These are phyloP conservation scores for Coffea eugenioides DNA, from an alignment of 257 asterid genomes.

Conservation along the genomic window DNA sequence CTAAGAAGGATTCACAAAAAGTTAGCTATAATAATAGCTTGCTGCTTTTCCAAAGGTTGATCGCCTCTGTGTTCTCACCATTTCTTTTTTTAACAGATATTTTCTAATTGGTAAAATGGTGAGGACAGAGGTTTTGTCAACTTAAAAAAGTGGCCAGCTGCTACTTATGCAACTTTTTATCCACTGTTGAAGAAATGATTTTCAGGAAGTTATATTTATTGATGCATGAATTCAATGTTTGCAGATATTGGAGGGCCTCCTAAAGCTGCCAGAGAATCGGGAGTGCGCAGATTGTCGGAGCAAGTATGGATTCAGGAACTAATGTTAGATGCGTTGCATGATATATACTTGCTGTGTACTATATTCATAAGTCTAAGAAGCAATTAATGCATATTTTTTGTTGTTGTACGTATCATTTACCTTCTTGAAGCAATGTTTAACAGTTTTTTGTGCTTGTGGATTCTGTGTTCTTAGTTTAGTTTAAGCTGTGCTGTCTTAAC, in stretches of 20 bases:
- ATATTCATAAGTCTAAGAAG: not conserved
- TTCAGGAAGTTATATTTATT: not conserved
- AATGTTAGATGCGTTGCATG: slow-evolving; percentile 1
- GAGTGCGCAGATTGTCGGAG: slow-evolving; percentile 88
- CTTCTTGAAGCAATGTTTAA: not conserved
- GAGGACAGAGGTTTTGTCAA: not conserved
- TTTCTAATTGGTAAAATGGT: not conserved
- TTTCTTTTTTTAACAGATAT: not conserved
- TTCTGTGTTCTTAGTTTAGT: not conserved
- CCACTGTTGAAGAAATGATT: not conserved
- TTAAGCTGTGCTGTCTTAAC: not conserved
- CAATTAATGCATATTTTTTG: not conserved
- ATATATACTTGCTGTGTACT: not conserved
- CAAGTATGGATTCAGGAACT: slow-evolving; percentile 48
- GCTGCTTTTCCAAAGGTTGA: not conserved
- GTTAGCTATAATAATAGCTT: not conserved
- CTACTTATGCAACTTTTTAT: not conserved
- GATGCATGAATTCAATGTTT: not conserved
- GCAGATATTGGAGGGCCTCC: slow-evolving; percentile 72
- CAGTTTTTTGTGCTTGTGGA: not conserved
- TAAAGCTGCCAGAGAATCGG: slow-evolving; percentile 75
- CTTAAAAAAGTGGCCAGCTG: not conserved
- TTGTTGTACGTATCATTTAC: not conserved
- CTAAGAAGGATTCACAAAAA: not conserved
- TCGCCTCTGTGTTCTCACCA: not conserved